These are phyloP conservation scores for Globisporangium polare DNA, from an alignment of 352 stramenopile species.

Conservation along the genomic window DNA sequence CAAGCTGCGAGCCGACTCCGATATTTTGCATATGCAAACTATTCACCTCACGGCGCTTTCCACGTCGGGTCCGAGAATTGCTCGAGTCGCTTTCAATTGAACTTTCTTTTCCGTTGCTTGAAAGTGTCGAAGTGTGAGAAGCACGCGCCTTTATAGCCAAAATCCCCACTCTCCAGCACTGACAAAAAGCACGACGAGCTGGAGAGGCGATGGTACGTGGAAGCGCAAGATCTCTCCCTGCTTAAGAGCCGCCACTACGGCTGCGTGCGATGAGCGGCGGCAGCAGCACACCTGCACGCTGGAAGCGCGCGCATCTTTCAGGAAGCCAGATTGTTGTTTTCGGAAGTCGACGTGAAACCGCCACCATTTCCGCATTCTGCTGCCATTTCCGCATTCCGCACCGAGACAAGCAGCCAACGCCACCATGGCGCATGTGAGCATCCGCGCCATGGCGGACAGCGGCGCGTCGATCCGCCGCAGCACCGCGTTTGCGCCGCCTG, in stretches of 20 bases:
- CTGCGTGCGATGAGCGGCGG: neutral
- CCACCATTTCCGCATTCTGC: too few species aligned
- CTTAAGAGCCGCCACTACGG: neutral
- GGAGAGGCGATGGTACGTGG: conserved; percentile 5
- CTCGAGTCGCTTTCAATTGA: neutral
- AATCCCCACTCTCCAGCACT: neutral
- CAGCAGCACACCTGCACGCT: too few species aligned
- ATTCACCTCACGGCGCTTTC: too few species aligned
- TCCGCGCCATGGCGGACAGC: conserved; percentile 1
- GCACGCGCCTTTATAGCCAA: too few species aligned
- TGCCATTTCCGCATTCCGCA: neutral
- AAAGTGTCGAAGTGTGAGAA: too few species aligned
- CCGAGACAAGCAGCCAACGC: neutral
- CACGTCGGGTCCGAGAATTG: too few species aligned
- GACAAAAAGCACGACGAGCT: neutral
- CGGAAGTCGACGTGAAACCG: neutral
- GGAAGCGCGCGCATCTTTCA: neutral
- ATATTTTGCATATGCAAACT: too few species aligned
- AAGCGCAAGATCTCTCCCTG: neutral
- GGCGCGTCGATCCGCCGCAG: conserved; percentile 4
- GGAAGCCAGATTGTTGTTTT: neutral
- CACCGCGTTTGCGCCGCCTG: neutral
- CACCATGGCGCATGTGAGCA: conserved; percentile 4
- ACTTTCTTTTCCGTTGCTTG: too few species aligned
- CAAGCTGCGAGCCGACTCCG: too few species aligned